Percentiles rank a stretch among this genome's conserved stretches.
Evolutionary conservation across 2,329 filamentous ascomycete species (phyloP).

Genomic region (Penicillium vulpinum): DNA sequence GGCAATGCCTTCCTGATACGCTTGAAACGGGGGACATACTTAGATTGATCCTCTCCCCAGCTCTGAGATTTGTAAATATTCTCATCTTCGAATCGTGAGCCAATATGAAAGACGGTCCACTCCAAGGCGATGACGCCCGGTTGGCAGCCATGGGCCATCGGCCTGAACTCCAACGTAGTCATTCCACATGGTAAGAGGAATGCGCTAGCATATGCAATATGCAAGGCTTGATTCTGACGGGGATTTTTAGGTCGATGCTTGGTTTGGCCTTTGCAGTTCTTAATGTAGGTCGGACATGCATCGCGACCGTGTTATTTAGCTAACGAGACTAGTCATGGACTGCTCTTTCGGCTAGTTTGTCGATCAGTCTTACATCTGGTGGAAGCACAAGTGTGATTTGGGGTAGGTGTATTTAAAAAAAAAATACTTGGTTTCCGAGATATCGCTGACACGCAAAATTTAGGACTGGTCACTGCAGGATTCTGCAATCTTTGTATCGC

Average conservation of each 20-base stretch:
- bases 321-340: constrained; percentile 53
- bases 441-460: neutral
- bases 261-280: constrained; percentile 62
- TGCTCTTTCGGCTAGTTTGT: constrained; percentile 58
- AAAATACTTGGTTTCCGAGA: neutral
- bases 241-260: constrained; percentile 51
- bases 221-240: neutral
- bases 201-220: neutral
- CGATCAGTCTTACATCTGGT: constrained; percentile 67
- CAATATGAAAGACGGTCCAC: constrained; percentile 17
- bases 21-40: neutral
- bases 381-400: constrained; percentile 71
- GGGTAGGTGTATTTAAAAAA: constrained; percentile 49
- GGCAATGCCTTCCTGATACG: constrained; percentile 6
- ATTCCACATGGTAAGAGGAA: constrained; percentile 48
- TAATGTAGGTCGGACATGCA: constrained; percentile 40
- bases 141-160: constrained; percentile 51
- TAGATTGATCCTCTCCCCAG: neutral
- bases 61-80: neutral
- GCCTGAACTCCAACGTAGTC: constrained; percentile 58
- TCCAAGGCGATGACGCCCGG: constrained; percentile 25
- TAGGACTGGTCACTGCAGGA: constrained; percentile 57
- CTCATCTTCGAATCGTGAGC: neutral
- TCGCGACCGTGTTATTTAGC: neutral
- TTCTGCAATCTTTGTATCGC: constrained; percentile 70